Percentiles rank a stretch among this genome's conserved stretches.
phyloP scores from a whole-genome alignment of 208 protist species.

The Trichomonas gallinae region DNA sequence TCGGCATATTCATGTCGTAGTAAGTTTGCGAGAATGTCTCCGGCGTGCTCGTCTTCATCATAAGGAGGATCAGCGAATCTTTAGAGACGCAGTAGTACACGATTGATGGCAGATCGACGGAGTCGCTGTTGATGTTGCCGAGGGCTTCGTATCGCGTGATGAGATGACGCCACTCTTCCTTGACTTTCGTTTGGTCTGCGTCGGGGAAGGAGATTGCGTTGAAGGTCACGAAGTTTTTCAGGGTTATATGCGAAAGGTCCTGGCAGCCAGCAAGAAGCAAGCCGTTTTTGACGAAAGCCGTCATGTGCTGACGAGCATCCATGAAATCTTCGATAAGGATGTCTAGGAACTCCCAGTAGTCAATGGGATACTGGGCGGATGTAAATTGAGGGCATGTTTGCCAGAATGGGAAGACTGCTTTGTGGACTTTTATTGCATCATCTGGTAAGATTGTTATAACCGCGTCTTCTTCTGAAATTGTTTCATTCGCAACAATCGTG shows the following conservation, averaged over 20 bases:
- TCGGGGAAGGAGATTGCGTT: neutral
- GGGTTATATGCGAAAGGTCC: neutral
- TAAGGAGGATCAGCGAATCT: neutral
- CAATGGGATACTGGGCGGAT: neutral
- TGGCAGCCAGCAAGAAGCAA: neutral
- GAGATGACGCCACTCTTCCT: neutral
- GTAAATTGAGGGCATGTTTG: neutral
- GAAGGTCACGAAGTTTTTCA: neutral
- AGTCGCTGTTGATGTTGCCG: neutral
- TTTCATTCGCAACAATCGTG: neutral
- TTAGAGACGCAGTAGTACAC: neutral
- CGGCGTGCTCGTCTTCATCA: neutral
- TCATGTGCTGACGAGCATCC: neutral
- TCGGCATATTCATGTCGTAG: neutral
- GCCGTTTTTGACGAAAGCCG: neutral
- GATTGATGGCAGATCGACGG: neutral
- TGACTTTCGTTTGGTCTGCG: neutral
- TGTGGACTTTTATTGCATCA: neutral
- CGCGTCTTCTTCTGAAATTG: neutral
- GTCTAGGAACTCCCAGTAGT: neutral
- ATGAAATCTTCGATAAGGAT: neutral
- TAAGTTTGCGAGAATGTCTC: neutral
- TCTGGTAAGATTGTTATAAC: neutral
- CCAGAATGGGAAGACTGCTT: neutral
- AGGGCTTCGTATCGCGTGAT: neutral